phyloP scores from a whole-genome alignment of 805 yeast genomes.

The Brettanomyces bruxellensis region DNA sequence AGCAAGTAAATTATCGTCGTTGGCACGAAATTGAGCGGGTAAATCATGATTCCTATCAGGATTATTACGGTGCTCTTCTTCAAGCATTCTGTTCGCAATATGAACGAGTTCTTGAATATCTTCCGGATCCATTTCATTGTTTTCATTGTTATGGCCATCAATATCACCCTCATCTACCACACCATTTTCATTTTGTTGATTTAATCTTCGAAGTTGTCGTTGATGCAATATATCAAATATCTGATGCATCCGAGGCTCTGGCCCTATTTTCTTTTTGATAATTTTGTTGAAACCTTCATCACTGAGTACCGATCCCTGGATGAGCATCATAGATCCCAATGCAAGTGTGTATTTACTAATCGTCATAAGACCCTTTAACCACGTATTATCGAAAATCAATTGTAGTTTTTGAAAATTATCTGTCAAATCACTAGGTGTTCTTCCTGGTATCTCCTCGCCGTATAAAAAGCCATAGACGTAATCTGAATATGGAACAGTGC shows the following conservation, averaged over 20 bases:
- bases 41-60: too few species aligned
- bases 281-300: slow-evolving; percentile 62
- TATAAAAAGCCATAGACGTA: slow-evolving; percentile 11
- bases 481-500: slow-evolving; percentile 33
- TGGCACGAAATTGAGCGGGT: too few species aligned
- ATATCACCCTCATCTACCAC: background rate
- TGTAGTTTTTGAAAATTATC: background rate
- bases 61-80: background rate
- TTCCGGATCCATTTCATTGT: background rate
- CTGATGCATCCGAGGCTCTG: slow-evolving; percentile 30
- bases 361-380: slow-evolving; percentile 10
- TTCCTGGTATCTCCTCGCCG: slow-evolving; percentile 1
- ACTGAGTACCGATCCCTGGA: slow-evolving; percentile 60
- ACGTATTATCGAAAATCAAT: slow-evolving; percentile 5
- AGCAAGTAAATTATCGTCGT: too few species aligned
- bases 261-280: slow-evolving; percentile 51
- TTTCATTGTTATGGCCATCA: background rate
- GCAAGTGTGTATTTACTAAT: slow-evolving; percentile 15
- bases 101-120: background rate
- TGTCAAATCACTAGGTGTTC: background rate
- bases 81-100: background rate
- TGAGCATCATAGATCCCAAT: slow-evolving; percentile 12
- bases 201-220: background rate
- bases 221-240: slow-evolving; percentile 1
- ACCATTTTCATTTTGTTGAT: background rate